Conservation (phyloP, 75 land plant species). For the Cupressus sempervirens region DNA sequence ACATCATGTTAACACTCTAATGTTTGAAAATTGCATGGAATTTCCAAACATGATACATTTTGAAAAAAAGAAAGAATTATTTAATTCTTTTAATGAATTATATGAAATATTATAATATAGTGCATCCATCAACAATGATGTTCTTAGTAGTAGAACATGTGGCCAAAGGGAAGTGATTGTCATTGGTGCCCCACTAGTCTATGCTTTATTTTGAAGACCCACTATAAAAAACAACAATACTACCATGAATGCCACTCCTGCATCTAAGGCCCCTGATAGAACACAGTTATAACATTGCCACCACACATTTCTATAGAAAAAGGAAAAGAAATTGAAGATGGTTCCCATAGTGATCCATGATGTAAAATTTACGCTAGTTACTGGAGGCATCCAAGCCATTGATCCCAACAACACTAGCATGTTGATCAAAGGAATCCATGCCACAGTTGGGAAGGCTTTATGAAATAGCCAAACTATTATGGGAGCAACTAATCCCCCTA, state of each 20-base stretch:
- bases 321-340: no score
- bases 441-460: slow-evolving; percentile 40
- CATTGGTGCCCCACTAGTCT: slow-evolving; percentile 61
- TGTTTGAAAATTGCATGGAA: no score
- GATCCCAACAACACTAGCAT: no score
- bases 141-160: slow-evolving; percentile 68
- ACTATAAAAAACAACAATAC: slow-evolving; percentile 56
- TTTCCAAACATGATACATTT: no score
- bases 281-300: slow-evolving; percentile 18
- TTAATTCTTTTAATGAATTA: no score
- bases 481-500: slow-evolving; percentile 61
- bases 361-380: slow-evolving; percentile 62
- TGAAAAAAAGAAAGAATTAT: no score
- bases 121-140: slow-evolving; percentile 57
- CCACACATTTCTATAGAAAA: no score
- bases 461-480: slow-evolving; percentile 58
- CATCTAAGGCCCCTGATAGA: slow-evolving; percentile 76
- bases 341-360: slow-evolving; percentile 30
- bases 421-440: no score
- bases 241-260: slow-evolving; percentile 84
- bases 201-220: slow-evolving; percentile 36
- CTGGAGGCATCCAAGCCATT: slow-evolving; percentile 65
- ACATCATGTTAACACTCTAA: no score
- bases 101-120: slow-evolving; percentile 28
- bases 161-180: slow-evolving; percentile 64